A percentile compares a stretch with the other conserved stretches of the same genome.
Conservation (phyloP, 495 filamentous ascomycete genomes). For the Talaromyces adpressus region DNA sequence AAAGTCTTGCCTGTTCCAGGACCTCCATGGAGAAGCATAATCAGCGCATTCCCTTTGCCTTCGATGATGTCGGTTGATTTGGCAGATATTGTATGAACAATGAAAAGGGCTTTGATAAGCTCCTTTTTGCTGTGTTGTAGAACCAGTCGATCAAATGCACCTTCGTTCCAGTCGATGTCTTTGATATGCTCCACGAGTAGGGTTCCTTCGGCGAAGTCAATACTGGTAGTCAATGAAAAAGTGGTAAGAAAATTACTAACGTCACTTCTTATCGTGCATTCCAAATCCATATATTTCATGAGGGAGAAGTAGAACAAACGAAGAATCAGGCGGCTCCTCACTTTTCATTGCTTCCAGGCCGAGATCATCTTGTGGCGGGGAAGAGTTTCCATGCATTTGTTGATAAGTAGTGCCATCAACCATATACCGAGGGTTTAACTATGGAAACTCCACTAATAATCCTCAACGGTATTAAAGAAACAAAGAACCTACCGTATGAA, state of each 20-base stretch:
- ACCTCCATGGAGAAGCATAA: constrained; percentile 49
- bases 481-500: constrained; percentile 4
- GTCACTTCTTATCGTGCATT: constrained; percentile 29
- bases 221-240: no score
- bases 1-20: constrained; percentile 56
- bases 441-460: not conserved
- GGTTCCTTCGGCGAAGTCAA: not conserved
- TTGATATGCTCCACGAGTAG: constrained; percentile 28
- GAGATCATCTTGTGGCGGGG: constrained; percentile 7
- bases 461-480: not conserved
- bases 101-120: constrained; percentile 45
- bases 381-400: constrained; percentile 9
- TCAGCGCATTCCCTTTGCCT: constrained; percentile 55
- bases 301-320: constrained; percentile 9
- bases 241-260: constrained; percentile 11
- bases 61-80: constrained; percentile 35
- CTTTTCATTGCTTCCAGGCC: not conserved
- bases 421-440: constrained; percentile 14
- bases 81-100: constrained; percentile 22
- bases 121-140: constrained; percentile 45
- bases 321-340: not conserved
- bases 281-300: constrained; percentile 11
- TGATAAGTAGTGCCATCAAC: constrained; percentile 10
- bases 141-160: constrained; percentile 50
- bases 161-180: constrained; percentile 44